Conservation (phyloP, 2,329 filamentous ascomycete genomes). For the Chaetomium globosum region DNA sequence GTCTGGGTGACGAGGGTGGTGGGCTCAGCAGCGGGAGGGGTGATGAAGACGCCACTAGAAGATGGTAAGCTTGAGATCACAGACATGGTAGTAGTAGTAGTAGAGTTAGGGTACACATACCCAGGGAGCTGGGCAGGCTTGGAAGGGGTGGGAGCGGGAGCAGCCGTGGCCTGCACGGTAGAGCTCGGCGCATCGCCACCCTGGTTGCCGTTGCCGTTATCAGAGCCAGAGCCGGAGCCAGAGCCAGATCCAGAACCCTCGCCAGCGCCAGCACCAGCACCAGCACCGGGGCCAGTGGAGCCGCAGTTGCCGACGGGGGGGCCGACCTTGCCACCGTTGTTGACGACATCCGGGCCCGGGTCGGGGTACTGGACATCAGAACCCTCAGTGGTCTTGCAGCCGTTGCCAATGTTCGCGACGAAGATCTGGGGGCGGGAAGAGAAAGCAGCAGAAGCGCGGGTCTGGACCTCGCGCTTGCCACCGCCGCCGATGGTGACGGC, state of each 20-base stretch:
- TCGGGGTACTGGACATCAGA: conserved; percentile 67
- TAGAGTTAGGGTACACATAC: conserved; percentile 24
- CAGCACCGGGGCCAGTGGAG: conserved; percentile 34
- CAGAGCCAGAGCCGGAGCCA: conserved; percentile 32
- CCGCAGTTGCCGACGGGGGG: conserved; percentile 37
- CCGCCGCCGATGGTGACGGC: conserved; percentile 61
- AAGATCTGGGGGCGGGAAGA: conserved; percentile 67
- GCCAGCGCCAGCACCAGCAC: conserved; percentile 33
- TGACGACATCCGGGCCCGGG: conserved; percentile 44
- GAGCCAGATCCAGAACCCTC: conserved; percentile 25
- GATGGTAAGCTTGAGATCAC: conserved; percentile 16
- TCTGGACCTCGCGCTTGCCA: conserved; percentile 34
- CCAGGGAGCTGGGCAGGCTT: conserved; percentile 23
- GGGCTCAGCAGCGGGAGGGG: conserved; percentile 27
- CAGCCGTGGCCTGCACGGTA: conserved; percentile 27
- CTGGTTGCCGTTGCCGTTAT: conserved; percentile 6
- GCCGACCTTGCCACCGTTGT: conserved; percentile 15
- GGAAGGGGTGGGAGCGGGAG: conserved; percentile 25
- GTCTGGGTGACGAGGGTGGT: conserved; percentile 32
- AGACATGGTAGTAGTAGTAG: too few relatives aligned
- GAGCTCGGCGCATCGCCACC: conserved; percentile 10
- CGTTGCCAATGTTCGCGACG: conserved; percentile 66
- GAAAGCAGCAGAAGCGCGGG: conserved; percentile 50
- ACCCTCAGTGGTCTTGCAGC: conserved; percentile 57
- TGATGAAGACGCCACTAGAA: conserved; percentile 36